Evolutionary conservation across 2,329 filamentous ascomycete genomes (phyloP), one percentile per base, ranked within the genome.

Genomic region (Apiospora hydei): DNA sequence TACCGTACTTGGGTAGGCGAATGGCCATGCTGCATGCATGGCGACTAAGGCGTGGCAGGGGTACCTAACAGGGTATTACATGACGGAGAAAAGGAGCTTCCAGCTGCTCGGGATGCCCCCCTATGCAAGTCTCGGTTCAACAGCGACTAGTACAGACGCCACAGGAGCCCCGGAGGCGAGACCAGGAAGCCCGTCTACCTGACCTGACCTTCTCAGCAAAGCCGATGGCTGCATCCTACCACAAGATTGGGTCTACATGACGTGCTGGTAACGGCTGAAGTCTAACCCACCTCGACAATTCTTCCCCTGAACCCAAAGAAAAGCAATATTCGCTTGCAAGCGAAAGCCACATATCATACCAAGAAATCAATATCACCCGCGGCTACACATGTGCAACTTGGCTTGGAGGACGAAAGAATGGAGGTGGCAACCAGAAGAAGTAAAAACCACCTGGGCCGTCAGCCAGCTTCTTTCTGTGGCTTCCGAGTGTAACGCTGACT

Each of bases 321-420:
- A 64, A 64, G 34, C 57, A 64, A 64, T 64, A 41, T 7, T 64
- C 57, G 57, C 57, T 64, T 41, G 10, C 34, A 64, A 64, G 34
- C 57, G 34, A 64, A 64, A 64, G 57, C 57, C 57, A 64, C 57
- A 64, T 1, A 13, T 41, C 8, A 41, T 41, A 18, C 26, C 57
- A n/a, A 16, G 21, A 64, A 18, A 41, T 41, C 57, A 64, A 64
- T 64, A 41, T 64, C 57, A 14, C 34, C 8, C 57, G 57, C 30
- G 34, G 57, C 34, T 41, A 64, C 57, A 11, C 18, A 21, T 61
- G 53, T 14, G 41, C 13, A 43, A 43, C 41, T 11, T 43, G 30
- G 10, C 24, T 14, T 30, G 24, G 14, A 34, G 3, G 8, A 64
- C 30, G n/a, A 41, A 4, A 64, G 26, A 57, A 57, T 18, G 38